Evolutionary conservation across 352 stramenopile genomes (phyloP).

Genomic region (Thalassiosira hispida): DNA sequence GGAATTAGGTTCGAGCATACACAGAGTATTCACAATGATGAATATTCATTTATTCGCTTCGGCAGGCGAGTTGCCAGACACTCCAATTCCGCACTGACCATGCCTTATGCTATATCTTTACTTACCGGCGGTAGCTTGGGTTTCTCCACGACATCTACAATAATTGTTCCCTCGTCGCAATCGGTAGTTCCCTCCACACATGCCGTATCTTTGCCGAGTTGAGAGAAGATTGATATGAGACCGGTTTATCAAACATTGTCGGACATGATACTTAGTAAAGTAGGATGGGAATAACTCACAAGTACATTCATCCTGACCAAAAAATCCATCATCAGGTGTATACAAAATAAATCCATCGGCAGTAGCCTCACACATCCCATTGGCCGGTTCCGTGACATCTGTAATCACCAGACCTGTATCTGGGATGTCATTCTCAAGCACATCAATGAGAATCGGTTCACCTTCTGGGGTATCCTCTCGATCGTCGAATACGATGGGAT

Average conservation of each 20-base stretch:
- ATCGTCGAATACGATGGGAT: constrained; percentile 27
- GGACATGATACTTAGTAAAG: background rate
- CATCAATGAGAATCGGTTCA: constrained; percentile 19
- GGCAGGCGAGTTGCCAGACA: too few relatives aligned
- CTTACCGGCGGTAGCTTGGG: constrained; percentile 12
- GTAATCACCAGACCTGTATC: background rate
- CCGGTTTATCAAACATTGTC: background rate
- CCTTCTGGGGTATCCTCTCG: constrained; percentile 8
- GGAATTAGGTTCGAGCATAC: too few relatives aligned
- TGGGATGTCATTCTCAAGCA: constrained; percentile 31
- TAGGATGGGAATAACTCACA: background rate
- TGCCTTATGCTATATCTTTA: too few relatives aligned
- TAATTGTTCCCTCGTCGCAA: constrained; percentile 26
- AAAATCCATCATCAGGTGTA: constrained; percentile 12
- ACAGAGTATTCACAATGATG: too few relatives aligned
- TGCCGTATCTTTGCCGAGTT: constrained; percentile 3
- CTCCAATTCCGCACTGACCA: too few relatives aligned
- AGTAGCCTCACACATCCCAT: constrained; percentile 5
- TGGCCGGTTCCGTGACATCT: constrained; percentile 3
- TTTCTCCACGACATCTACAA: constrained; percentile 19
- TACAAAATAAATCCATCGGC: background rate
- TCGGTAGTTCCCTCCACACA: constrained; percentile 16
- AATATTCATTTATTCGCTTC: too few relatives aligned
- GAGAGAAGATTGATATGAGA: background rate
- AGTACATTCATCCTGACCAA: constrained; percentile 20